These are phyloP conservation scores for Colletotrichum simmondsii DNA, from an alignment of 2,329 filamentous ascomycete species.

Conservation along the genomic window DNA sequence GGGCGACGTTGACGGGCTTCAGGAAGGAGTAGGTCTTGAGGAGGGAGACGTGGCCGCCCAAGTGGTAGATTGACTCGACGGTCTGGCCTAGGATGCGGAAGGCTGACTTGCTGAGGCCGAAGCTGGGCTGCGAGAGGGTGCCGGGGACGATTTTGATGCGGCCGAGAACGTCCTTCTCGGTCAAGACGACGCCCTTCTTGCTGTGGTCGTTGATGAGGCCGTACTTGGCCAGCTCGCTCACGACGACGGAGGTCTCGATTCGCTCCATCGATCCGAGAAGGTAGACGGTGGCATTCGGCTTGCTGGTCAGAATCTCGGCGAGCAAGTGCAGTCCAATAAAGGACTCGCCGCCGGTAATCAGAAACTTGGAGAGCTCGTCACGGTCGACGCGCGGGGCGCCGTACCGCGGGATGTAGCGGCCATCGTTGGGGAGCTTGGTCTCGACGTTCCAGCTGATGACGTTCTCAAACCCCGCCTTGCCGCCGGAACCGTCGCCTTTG, in stretches of 20 bases:
- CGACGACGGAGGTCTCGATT: slow-evolving; percentile 23
- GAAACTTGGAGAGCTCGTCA: slow-evolving; percentile 33
- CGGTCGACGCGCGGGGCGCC: slow-evolving; percentile 34
- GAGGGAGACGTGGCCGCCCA: not conserved
- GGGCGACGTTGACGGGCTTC: not conserved
- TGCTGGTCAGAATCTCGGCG: not conserved
- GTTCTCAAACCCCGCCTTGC: slow-evolving; percentile 36
- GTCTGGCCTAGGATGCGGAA: slow-evolving; percentile 38
- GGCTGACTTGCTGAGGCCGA: slow-evolving; percentile 38
- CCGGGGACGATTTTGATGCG: slow-evolving; percentile 36
- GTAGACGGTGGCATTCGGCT: not conserved
- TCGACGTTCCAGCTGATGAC: slow-evolving; percentile 39
- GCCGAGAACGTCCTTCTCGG: not conserved
- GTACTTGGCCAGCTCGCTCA: slow-evolving; percentile 36
- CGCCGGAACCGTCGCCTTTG: slow-evolving; percentile 34
- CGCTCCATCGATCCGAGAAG: slow-evolving; percentile 36
- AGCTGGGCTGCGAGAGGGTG: slow-evolving; percentile 35
- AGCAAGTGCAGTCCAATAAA: not conserved
- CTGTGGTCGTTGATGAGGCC: slow-evolving; percentile 34
- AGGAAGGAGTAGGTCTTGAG: not conserved
- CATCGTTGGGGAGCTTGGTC: slow-evolving; percentile 39
- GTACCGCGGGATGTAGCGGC: slow-evolving; percentile 39
- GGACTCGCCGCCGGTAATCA: not conserved
- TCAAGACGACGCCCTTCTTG: slow-evolving; percentile 24
- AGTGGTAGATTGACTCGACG: slow-evolving; percentile 30